Evolutionary conservation across 495 filamentous ascomycete species (phyloP), one percentile per base, ranked within the genome.

Genomic region (Neurospora discreta): DNA sequence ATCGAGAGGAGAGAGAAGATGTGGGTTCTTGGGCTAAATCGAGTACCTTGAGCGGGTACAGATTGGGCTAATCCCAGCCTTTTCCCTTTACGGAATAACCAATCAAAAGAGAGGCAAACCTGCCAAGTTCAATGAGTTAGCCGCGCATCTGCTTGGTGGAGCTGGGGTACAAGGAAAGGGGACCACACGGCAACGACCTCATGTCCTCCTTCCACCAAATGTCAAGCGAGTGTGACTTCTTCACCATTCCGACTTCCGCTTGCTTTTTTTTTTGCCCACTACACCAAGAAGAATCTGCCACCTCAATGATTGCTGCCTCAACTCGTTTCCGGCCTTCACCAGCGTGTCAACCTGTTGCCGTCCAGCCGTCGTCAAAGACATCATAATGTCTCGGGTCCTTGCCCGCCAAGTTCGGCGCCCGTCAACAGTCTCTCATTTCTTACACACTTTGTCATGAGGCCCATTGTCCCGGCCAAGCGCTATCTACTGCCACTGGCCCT

Each of bases 41-140:
- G 15, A 18, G 52, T 60, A 6, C 23, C 18, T 60, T 33, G 30
- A 18, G 52, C 26, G 52, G 23, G 26, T 65, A 15, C 15, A 60
- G 13, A 33, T 18, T 16, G 52, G 13, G 52, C 26, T 65, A 65
- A 9, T 65, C 52, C 23, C 23, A 30, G 20, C 9, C 13, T 52
- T n/a, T n/a, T 52, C 44, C 44, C 26, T 30, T 60, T 60, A 6
- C 71, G 33, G 33, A 36, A 5, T 5, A 36, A 5, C 33, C 72
- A 73, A 30, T 74, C 38, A 71, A 39, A 69, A 3, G 10, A 10
- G 30, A 0, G 1, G 11, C 67, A 73, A 70, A 60, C 18, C 2
- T 36, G 68, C 73, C 76, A 76, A 75, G 73, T 71, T 72, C 73
- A 72, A 76, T 77, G 71, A 70, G 68, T 71, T 80, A 77, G 78